phyloP scores from a whole-genome alignment of 106 monocot species.

The Chionographis japonica region DNA sequence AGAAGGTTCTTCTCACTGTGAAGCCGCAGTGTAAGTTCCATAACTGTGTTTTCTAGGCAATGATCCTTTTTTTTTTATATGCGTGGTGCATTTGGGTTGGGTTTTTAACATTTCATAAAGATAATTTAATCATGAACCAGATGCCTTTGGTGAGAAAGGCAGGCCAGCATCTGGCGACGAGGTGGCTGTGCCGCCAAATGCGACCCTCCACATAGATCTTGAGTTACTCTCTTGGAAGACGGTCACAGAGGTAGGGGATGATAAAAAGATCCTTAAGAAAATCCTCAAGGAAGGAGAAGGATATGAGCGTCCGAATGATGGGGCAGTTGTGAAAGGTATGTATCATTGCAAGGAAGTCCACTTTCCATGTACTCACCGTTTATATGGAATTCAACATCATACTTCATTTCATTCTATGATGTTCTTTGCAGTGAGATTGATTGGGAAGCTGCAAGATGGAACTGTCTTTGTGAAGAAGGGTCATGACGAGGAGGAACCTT shows the following conservation, averaged over 20 bases:
- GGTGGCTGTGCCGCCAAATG: conserved; percentile 67
- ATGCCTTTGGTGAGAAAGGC: conserved; percentile 69
- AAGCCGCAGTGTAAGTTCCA: conserved; percentile 64
- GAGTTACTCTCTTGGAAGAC: conserved; percentile 78
- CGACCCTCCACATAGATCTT: conserved; percentile 46
- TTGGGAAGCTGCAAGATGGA: conserved; percentile 57
- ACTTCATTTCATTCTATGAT: neutral
- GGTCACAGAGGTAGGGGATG: conserved; percentile 63
- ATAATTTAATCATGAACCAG: conserved; percentile 10
- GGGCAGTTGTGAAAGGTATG: conserved; percentile 65
- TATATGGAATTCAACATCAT: neutral
- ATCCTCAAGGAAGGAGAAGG: conserved; percentile 75
- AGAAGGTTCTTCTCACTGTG: conserved; percentile 70
- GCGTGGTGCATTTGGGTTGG: no score
- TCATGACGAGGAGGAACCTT: conserved; percentile 47
- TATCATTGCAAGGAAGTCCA: neutral
- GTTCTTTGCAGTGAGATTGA: conserved; percentile 45
- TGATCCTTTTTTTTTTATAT: neutral
- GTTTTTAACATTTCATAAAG: no score
- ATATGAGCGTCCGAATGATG: conserved; percentile 69
- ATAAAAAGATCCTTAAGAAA: conserved; percentile 74
- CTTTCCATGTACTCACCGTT: neutral
- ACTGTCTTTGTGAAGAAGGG: conserved; percentile 63
- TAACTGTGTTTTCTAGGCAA: neutral
- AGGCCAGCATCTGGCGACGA: conserved; percentile 52